Evolutionary conservation across 2,329 filamentous ascomycete species (phyloP).

Genomic region (Claviceps purpurea): DNA sequence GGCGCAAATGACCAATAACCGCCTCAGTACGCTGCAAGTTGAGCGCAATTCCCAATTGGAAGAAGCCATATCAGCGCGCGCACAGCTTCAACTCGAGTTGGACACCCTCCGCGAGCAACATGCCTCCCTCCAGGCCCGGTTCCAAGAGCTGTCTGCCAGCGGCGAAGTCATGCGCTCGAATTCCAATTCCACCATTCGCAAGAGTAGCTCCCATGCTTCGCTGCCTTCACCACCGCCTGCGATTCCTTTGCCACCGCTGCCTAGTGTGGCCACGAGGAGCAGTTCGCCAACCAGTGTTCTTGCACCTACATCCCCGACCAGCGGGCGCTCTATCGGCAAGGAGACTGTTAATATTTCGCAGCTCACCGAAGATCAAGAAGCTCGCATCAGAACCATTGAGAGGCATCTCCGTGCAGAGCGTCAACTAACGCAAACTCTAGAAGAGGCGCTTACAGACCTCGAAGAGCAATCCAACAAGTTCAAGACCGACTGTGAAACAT

Average conservation of each 20-base stretch:
- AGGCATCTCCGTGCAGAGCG: conserved; percentile 94
- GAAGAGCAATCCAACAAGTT: conserved; percentile 86
- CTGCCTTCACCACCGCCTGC: conserved; percentile 88
- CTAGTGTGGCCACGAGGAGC: conserved; percentile 37
- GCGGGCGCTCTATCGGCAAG: conserved; percentile 65
- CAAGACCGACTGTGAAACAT: conserved; percentile 78
- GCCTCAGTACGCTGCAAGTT: conserved; percentile 67
- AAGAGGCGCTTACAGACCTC: conserved; percentile 88
- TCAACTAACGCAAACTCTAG: conserved; percentile 85
- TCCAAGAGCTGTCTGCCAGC: conserved; percentile 34
- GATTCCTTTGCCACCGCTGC: conserved; percentile 88
- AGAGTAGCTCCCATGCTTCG: conserved; percentile 69
- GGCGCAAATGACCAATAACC: conserved; percentile 71
- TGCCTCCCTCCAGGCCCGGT: conserved; percentile 58
- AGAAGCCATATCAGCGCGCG: conserved; percentile 56
- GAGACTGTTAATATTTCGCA: conserved; percentile 56
- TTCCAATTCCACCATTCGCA: conserved; percentile 61
- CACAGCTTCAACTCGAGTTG: conserved; percentile 53
- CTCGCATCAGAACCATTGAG: conserved; percentile 87
- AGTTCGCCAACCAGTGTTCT: conserved; percentile 28
- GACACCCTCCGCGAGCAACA: conserved; percentile 57
- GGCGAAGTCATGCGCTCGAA: conserved; percentile 41
- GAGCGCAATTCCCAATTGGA: conserved; percentile 65
- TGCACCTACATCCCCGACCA: conserved; percentile 39
- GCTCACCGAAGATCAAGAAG: conserved; percentile 86